Evolutionary conservation across 1,284 basidiomycete species (phyloP).

Genomic region (Polyporus tsugae): DNA sequence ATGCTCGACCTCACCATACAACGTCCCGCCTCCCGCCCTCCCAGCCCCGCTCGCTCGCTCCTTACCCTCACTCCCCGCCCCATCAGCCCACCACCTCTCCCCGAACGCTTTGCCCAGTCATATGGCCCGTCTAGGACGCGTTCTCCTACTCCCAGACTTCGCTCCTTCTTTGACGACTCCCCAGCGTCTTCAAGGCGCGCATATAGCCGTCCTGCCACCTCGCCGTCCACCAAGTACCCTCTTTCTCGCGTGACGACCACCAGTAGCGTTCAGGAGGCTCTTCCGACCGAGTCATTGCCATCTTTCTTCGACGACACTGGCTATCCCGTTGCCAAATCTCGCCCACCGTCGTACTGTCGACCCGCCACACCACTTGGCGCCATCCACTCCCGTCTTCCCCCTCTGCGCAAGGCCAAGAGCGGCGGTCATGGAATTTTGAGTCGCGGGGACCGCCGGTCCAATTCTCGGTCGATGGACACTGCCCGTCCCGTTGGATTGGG

Average conservation of each 20-base stretch:
- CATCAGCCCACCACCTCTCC: constrained; percentile 24
- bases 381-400: constrained; percentile 39
- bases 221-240: constrained; percentile 21
- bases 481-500: constrained; percentile 9
- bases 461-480: constrained; percentile 7
- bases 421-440: constrained; percentile 32
- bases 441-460: constrained; percentile 15
- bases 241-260: constrained; percentile 23
- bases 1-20: constrained; percentile 32
- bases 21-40: constrained; percentile 30
- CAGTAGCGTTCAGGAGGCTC: constrained; percentile 18
- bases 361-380: constrained; percentile 32
- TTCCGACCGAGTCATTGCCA: constrained; percentile 15
- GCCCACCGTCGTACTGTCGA: constrained; percentile 32
- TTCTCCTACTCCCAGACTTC: constrained; percentile 23
- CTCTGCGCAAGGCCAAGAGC: constrained; percentile 39
- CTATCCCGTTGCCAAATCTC: constrained; percentile 28
- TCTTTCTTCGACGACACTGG: constrained; percentile 35
- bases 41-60: constrained; percentile 29
- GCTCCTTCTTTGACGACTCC: constrained; percentile 33
- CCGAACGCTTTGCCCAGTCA: constrained; percentile 13
- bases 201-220: constrained; percentile 32
- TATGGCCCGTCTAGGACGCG: constrained; percentile 16
- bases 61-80: constrained; percentile 27
- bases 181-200: constrained; percentile 22